Conservation (phyloP, 768 basidiomycete species). For the Cubamyces lactineus region DNA sequence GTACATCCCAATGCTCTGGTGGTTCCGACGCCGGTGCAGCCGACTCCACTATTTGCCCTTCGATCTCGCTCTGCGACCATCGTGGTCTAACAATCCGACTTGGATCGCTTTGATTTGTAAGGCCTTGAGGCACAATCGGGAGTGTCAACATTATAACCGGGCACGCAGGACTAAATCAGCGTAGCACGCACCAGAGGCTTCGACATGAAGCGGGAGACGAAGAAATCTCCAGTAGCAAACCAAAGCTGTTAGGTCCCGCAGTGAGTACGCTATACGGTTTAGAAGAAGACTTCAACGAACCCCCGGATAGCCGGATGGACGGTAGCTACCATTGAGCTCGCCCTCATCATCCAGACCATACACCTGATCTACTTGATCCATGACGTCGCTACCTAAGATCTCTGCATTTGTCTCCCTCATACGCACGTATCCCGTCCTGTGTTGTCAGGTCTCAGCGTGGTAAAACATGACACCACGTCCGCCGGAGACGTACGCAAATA, state of each 20-base stretch:
- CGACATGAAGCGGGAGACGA: conserved; percentile 37
- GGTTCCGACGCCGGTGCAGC: no score
- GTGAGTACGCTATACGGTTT: not conserved
- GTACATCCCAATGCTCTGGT: no score
- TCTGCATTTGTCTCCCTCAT: conserved; percentile 37
- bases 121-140: not conserved
- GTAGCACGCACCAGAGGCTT: conserved; percentile 40
- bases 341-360: conserved; percentile 49
- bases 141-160: no score
- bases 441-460: no score
- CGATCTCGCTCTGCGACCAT: conserved; percentile 8
- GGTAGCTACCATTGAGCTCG: conserved; percentile 42
- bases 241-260: conserved; percentile 38
- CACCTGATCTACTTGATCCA: conserved; percentile 36
- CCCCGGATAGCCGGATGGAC: conserved; percentile 47
- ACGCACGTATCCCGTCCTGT: conserved; percentile 39
- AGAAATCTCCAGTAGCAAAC: conserved; percentile 45
- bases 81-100: conserved; percentile 16
- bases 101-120: conserved; percentile 23
- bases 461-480: no score
- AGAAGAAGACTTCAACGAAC: conserved; percentile 29
- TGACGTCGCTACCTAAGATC: conserved; percentile 41
- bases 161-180: no score
- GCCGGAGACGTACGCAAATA: conserved; percentile 29
- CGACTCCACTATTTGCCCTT: not conserved